Evolutionary conservation across 2,329 filamentous ascomycete species (phyloP).

Genomic region (Aureobasidium sp.): DNA sequence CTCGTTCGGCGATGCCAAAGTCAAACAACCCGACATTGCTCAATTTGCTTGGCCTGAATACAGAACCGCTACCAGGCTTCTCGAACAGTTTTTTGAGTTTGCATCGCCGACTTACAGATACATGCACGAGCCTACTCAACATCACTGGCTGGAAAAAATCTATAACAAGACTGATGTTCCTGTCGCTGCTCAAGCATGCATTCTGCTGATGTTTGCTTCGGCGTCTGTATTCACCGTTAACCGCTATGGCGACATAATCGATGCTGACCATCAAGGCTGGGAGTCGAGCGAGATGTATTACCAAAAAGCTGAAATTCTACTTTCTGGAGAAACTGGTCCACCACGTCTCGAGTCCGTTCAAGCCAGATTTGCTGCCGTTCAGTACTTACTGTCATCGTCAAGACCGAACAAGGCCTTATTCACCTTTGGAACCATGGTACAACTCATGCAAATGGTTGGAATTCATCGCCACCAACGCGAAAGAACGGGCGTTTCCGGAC

Average conservation of each 20-base stretch:
- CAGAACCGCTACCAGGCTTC: slow-evolving; percentile 33
- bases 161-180: slow-evolving; percentile 47
- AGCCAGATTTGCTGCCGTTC: slow-evolving; percentile 43
- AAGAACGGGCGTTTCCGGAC: slow-evolving; percentile 23
- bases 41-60: slow-evolving; percentile 47
- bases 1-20: slow-evolving; percentile 55
- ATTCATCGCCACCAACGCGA: slow-evolving; percentile 32
- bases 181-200: slow-evolving; percentile 51
- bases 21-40: slow-evolving; percentile 49
- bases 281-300: slow-evolving; percentile 33
- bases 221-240: slow-evolving; percentile 34
- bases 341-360: slow-evolving; percentile 41
- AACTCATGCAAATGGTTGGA: slow-evolving; percentile 41
- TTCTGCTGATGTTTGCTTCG: slow-evolving; percentile 62
- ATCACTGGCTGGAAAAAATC: slow-evolving; percentile 51
- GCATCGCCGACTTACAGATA: slow-evolving; percentile 49
- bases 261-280: slow-evolving; percentile 23
- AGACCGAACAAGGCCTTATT: slow-evolving; percentile 44
- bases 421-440: slow-evolving; percentile 40
- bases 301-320: slow-evolving; percentile 27
- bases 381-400: slow-evolving; percentile 43
- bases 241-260: slow-evolving; percentile 20
- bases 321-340: slow-evolving; percentile 31
- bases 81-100: slow-evolving; percentile 49
- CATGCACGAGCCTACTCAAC: slow-evolving; percentile 46